These are phyloP conservation scores for Perkinsus marinus DNA, from an alignment of 169 alveolate genomes.

Conservation along the genomic window DNA sequence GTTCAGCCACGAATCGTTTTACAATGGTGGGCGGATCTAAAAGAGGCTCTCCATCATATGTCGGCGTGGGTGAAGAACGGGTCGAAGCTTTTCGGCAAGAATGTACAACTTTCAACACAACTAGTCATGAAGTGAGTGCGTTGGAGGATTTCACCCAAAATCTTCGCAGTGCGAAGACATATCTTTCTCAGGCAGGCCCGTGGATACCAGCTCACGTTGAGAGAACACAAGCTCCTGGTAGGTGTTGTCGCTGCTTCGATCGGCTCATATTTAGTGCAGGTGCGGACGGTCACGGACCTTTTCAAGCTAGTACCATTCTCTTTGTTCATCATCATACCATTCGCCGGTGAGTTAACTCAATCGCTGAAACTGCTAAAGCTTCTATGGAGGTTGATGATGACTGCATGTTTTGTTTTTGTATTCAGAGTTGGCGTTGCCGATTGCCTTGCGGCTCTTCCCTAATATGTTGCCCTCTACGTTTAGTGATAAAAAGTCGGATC, in stretches of 20 bases:
- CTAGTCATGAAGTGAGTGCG: slow-evolving; percentile 20
- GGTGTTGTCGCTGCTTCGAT: background rate
- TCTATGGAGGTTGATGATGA: too few relatives aligned
- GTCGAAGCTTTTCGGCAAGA: slow-evolving; percentile 20
- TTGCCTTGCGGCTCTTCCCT: slow-evolving; percentile 66
- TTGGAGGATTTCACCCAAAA: background rate
- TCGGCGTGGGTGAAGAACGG: slow-evolving; percentile 23
- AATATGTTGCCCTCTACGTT: slow-evolving; percentile 72
- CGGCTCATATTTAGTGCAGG: background rate
- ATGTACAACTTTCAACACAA: slow-evolving; percentile 23
- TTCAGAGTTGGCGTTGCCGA: slow-evolving; percentile 58
- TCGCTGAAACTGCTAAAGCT: too few relatives aligned
- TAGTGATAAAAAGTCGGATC: slow-evolving; percentile 27
- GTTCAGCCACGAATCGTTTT: slow-evolving; percentile 7
- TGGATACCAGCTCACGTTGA: slow-evolving; percentile 57
- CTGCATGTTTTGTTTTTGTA: background rate
- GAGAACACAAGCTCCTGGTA: slow-evolving; percentile 57
- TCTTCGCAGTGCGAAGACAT: background rate
- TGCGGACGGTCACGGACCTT: slow-evolving; percentile 59
- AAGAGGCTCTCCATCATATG: slow-evolving; percentile 15
- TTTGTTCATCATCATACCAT: slow-evolving; percentile 61
- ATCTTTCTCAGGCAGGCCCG: background rate
- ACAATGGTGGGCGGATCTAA: slow-evolving; percentile 8
- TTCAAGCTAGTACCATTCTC: slow-evolving; percentile 69
- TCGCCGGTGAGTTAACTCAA: slow-evolving; percentile 39